These are phyloP conservation scores for Xylariaceae sp. DNA, from an alignment of 2,329 filamentous ascomycete genomes.

Conservation along the genomic window DNA sequence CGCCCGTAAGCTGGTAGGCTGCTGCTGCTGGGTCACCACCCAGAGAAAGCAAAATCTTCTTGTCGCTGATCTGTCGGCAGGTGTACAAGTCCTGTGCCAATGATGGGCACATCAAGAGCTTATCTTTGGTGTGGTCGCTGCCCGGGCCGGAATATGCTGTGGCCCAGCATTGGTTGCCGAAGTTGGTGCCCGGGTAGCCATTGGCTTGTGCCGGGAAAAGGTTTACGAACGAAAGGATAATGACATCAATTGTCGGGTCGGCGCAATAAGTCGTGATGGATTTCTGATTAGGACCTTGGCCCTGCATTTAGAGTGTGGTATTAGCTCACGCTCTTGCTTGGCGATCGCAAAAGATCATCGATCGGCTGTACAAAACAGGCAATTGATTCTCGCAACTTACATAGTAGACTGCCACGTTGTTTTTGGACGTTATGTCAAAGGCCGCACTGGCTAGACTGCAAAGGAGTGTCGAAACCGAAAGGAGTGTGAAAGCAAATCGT, in stretches of 20 bases:
- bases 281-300: constrained; percentile 36
- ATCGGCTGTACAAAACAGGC: not conserved
- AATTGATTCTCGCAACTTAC: constrained; percentile 24
- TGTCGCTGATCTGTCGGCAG: constrained; percentile 37
- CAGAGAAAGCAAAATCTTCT: constrained; percentile 42
- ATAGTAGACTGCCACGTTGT: constrained; percentile 41
- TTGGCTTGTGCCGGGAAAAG: constrained; percentile 39
- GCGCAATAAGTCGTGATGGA: constrained; percentile 35
- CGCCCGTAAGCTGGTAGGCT: constrained; percentile 37
- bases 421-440: constrained; percentile 31
- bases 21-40: constrained; percentile 33
- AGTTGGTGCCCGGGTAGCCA: constrained; percentile 38
- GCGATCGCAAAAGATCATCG: not conserved
- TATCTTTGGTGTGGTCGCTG: not conserved
- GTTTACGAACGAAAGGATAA: constrained; percentile 40
- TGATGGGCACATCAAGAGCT: constrained; percentile 14
- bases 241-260: constrained; percentile 37
- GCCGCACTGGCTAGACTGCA: not conserved
- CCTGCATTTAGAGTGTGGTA: constrained; percentile 24
- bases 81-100: constrained; percentile 37
- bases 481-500: not conserved
- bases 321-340: not conserved
- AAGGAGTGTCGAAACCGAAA: not conserved
- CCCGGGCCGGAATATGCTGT: constrained; percentile 30
- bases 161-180: constrained; percentile 38